Evolutionary conservation across 805 yeast genomes (phyloP), one percentile per base, ranked within the genome.

Genomic region (Hyphopichia homilentoma): DNA sequence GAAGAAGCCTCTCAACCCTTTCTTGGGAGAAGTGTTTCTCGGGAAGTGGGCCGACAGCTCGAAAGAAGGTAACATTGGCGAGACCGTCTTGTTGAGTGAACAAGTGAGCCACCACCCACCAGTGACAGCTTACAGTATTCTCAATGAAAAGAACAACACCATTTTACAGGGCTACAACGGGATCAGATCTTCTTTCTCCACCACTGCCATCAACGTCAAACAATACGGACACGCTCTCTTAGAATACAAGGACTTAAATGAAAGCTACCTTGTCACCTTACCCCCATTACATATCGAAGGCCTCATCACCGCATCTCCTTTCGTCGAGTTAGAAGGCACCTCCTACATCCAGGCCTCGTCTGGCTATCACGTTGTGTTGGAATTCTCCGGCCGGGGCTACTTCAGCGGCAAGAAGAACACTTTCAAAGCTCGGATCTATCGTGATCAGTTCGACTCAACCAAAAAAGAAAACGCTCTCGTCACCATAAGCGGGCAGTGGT

Each of bases 81-180:
- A 85, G 40, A 84, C 96, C 16, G 61, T 78, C 8, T 67, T 90
- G 30, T 52, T 87, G 34, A 77, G 89, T 42, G 98, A 93, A 61
- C 98, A 93, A 62, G 97, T 93, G 9, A 80, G 89, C 40, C 98
- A 93, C 63, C 98, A 93, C 59, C 98, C 98, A 12, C 97, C 98
- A 16, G 81, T 84, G 21, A 89, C 97, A n/a, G 97, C 93, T 5
- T 93, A 88, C 55, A 76, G 88, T 26, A 75, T 93, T 35, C 65
- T 75, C 50, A 88, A 88, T 55, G 84, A 79, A 41, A 75, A 77
- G 48, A 72, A 81, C 56, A 72, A 80, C 21, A 81, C 82, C 16
- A 61, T 67, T 25, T 67, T 88, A 41, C 84, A 89, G 58, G 98
- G 98, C 33, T 90, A 86, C 64, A 89, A 85, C 52, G 90, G 90